Evolutionary conservation across 495 filamentous ascomycete genomes (phyloP).

Genomic region (Penicillium canescens): DNA sequence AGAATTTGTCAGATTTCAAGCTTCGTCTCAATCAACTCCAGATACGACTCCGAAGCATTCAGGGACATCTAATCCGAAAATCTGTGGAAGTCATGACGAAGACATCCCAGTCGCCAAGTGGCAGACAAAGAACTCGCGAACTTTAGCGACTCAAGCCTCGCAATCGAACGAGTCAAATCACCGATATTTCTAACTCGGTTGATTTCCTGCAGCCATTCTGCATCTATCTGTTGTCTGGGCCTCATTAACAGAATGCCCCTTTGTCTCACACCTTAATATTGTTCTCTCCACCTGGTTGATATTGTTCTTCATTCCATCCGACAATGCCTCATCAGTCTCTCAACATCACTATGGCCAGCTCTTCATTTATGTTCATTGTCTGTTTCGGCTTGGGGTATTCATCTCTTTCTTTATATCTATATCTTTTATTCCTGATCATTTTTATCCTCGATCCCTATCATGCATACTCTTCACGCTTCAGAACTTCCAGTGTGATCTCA

Average conservation of each 20-base stretch:
- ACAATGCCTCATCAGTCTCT: constrained; percentile 5
- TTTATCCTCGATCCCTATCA: neutral
- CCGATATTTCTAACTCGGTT: neutral
- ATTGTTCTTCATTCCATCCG: constrained; percentile 23
- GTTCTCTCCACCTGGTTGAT: constrained; percentile 17
- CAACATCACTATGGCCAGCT: neutral
- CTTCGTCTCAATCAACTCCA: too few relatives aligned
- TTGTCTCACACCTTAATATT: constrained; percentile 24
- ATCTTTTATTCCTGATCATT: neutral
- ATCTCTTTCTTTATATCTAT: neutral
- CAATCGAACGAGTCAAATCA: neutral
- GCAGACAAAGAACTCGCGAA: constrained; percentile 13
- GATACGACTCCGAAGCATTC: too few relatives aligned
- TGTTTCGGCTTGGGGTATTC: neutral
- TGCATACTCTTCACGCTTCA: neutral
- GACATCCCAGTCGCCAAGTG: neutral
- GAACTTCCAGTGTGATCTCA: neutral
- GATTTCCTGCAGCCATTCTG: constrained; percentile 7
- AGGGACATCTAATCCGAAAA: too few relatives aligned
- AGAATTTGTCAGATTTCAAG: too few relatives aligned
- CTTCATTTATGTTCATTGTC: constrained; percentile 3
- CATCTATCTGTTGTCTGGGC: neutral
- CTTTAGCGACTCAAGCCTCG: neutral
- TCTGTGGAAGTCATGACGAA: too few relatives aligned
- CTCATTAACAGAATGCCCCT: neutral